A percentile compares a stretch with the other conserved stretches of the same genome.
phyloP scores from a whole-genome alignment of 371 early-diverging fungal genomes.

The Phascolomyces articulosus region DNA sequence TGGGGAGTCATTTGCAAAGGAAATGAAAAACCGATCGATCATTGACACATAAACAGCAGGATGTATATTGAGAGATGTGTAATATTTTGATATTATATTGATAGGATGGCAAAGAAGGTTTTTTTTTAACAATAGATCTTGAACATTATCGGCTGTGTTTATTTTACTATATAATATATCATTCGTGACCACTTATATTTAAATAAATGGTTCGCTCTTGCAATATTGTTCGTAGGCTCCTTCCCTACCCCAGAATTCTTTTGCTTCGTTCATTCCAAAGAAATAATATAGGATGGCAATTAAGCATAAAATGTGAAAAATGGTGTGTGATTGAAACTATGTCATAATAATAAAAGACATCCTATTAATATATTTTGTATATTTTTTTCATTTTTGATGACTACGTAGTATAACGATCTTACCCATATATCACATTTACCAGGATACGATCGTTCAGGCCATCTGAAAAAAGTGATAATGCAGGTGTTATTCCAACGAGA shows the following conservation, averaged over 20 bases:
- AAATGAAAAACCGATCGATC: too few relatives aligned
- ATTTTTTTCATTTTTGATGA: not conserved
- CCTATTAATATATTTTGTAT: not conserved
- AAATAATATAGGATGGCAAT: not conserved
- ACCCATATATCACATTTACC: not conserved
- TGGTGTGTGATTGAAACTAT: constrained; percentile 2
- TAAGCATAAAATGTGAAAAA: not conserved
- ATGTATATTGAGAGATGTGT: too few relatives aligned
- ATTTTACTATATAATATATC: too few relatives aligned
- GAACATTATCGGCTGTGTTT: too few relatives aligned
- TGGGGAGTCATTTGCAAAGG: too few relatives aligned
- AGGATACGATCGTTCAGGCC: not conserved
- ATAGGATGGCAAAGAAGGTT: too few relatives aligned
- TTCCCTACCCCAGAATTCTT: not conserved
- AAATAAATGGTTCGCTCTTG: not conserved
- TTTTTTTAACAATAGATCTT: too few relatives aligned
- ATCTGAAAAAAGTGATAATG: too few relatives aligned
- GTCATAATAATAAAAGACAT: not conserved
- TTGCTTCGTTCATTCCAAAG: not conserved
- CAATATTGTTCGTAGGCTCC: not conserved
- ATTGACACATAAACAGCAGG: too few relatives aligned
- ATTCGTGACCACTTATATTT: not conserved
- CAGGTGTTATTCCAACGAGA: too few relatives aligned
- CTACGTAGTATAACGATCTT: not conserved
- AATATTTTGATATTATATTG: too few relatives aligned